These are phyloP conservation scores for Arabidopsis lyrata DNA, from an alignment of 441 rosid genomes.

Conservation along the genomic window DNA sequence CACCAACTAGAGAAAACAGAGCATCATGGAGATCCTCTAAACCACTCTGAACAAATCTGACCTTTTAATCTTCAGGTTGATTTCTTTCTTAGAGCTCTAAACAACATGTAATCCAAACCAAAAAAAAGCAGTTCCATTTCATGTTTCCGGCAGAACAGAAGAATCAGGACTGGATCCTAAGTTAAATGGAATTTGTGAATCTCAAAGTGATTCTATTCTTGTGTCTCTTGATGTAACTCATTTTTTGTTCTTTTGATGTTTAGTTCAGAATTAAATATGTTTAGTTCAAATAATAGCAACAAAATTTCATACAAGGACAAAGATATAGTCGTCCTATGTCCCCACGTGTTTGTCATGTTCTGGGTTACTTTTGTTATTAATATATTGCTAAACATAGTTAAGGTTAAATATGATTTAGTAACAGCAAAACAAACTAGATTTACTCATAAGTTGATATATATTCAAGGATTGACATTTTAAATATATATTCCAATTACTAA, in stretches of 20 bases:
- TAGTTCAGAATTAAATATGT: neutral
- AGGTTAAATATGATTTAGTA: neutral
- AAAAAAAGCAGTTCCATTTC: neutral
- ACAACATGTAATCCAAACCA: neutral
- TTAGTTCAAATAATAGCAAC: neutral
- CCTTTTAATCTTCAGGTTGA: slow-evolving; percentile 19
- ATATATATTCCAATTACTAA: neutral
- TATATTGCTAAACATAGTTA: neutral
- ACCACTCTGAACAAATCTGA: slow-evolving; percentile 44
- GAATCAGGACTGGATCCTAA: slow-evolving; percentile 8
- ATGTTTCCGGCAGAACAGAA: slow-evolving; percentile 8
- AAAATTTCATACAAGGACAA: neutral
- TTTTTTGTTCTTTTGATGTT: slow-evolving; percentile 17
- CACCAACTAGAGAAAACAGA: slow-evolving; percentile 72
- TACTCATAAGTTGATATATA: neutral
- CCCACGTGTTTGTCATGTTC: neutral
- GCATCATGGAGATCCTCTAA: slow-evolving; percentile 59
- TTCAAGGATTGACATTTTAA: slow-evolving; percentile 10
- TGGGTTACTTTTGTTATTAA: neutral
- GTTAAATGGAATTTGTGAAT: too few relatives aligned
- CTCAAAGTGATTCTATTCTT: slow-evolving; percentile 9
- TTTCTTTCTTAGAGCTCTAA: slow-evolving; percentile 18
- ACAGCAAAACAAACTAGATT: neutral
- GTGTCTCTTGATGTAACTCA: slow-evolving; percentile 26
- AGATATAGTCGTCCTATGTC: neutral